Evolutionary conservation across 371 early-diverging fungal species (phyloP).

Genomic region (Mortierella sp.): DNA sequence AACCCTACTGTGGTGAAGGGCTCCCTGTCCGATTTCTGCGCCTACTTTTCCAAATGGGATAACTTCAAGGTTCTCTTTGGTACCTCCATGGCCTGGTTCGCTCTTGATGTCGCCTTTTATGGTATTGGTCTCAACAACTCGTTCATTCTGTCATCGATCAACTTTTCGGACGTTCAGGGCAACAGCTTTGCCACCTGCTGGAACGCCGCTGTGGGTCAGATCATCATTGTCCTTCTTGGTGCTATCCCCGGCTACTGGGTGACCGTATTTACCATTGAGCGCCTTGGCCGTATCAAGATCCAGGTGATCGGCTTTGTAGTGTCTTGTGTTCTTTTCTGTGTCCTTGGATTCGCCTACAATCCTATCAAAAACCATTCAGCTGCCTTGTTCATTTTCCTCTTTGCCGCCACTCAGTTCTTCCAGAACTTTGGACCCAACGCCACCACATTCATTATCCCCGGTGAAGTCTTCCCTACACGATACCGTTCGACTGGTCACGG

Average conservation of each 20-base stretch:
- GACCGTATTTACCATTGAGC: slow-evolving; percentile 82
- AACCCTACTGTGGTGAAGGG: slow-evolving; percentile 57
- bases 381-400: slow-evolving; percentile 75
- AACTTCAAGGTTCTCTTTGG: slow-evolving; percentile 83
- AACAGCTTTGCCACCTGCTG: slow-evolving; percentile 67
- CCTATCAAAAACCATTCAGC: slow-evolving; percentile 55
- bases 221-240: slow-evolving; percentile 85
- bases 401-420: slow-evolving; percentile 85
- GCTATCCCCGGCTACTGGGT: slow-evolving; percentile 92
- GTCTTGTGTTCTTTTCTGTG: slow-evolving; percentile 76
- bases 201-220: slow-evolving; percentile 79
- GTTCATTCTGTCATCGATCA: slow-evolving; percentile 76
- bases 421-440: slow-evolving; percentile 92
- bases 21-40: slow-evolving; percentile 73
- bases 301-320: slow-evolving; percentile 83
- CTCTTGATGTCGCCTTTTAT: slow-evolving; percentile 90
- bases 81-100: slow-evolving; percentile 84
- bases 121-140: slow-evolving; percentile 88
- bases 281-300: slow-evolving; percentile 82
- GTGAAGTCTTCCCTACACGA: slow-evolving; percentile 90
- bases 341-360: slow-evolving; percentile 77
- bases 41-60: slow-evolving; percentile 82
- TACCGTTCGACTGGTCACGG: slow-evolving; percentile 89
- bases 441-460: slow-evolving; percentile 88
- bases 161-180: slow-evolving; percentile 61